A percentile compares a stretch with the other conserved stretches of the same genome.
Evolutionary conservation across 75 land plant genomes (phyloP).

Genomic region (Pseudotsuga menziesii): DNA sequence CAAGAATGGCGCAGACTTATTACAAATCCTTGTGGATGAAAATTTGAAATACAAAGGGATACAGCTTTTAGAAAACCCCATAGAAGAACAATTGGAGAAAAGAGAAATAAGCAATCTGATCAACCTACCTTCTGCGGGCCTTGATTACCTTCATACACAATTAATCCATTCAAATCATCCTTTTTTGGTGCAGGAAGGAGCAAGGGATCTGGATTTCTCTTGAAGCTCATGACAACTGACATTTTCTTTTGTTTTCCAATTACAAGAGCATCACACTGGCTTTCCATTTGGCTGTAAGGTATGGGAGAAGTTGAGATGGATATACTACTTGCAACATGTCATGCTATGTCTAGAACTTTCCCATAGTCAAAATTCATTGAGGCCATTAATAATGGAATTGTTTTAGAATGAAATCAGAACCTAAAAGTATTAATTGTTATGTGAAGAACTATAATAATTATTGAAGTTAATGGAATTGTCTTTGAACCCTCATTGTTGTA

Average conservation of each 20-base stretch:
- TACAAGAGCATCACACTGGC: conserved; percentile 84
- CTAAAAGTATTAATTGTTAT: background rate
- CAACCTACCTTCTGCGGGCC: conserved; percentile 13
- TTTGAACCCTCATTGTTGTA: background rate
- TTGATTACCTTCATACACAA: background rate
- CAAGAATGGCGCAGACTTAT: conserved; percentile 7
- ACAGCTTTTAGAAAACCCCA: background rate
- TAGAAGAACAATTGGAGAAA: background rate
- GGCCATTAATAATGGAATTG: background rate
- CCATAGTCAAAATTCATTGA: conserved; percentile 6
- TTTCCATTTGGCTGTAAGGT: conserved; percentile 81
- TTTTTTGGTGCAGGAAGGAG: conserved; percentile 11
- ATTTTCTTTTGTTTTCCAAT: conserved; percentile 80
- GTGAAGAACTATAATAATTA: background rate
- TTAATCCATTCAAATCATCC: background rate
- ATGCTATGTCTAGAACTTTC: conserved; percentile 79
- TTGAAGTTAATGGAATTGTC: background rate
- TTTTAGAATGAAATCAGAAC: background rate
- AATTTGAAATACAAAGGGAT: background rate
- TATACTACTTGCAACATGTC: conserved; percentile 72
- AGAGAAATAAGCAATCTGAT: background rate
- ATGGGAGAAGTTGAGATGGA: conserved; percentile 55
- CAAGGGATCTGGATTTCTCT: conserved; percentile 37
- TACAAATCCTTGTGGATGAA: background rate
- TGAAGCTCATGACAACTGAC: conserved; percentile 55